Evolutionary conservation across 208 protist species (phyloP).

Genomic region (Herpetomonas samuelpessoai): DNA sequence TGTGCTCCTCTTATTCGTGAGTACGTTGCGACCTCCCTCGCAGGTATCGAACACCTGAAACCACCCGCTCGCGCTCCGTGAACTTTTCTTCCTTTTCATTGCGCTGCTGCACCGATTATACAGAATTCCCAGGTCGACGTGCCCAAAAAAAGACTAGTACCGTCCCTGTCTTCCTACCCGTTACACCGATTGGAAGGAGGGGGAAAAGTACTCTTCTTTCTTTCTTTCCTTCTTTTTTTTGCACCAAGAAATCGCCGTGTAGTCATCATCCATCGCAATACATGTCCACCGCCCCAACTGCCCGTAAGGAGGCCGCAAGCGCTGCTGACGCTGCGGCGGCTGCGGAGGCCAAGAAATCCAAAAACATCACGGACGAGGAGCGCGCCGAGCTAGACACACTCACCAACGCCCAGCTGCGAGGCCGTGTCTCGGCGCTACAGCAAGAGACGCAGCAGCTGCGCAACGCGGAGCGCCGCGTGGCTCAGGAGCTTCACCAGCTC

Average conservation of each 20-base stretch:
- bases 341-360: constrained; percentile 9
- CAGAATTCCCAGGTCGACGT: background rate
- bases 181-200: too few relatives aligned
- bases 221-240: too few relatives aligned
- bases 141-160: background rate
- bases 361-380: constrained; percentile 55
- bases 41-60: too few relatives aligned
- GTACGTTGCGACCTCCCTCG: too few relatives aligned
- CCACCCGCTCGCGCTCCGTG: too few relatives aligned
- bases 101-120: constrained; percentile 1
- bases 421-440: constrained; percentile 41
- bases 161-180: background rate
- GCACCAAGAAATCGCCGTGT: too few relatives aligned
- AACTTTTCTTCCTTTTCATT: constrained; percentile 3
- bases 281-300: too few relatives aligned
- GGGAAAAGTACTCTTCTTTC: too few relatives aligned
- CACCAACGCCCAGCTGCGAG: constrained; percentile 70
- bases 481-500: constrained; percentile 45
- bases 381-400: constrained; percentile 69
- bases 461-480: constrained; percentile 46
- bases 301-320: too few relatives aligned
- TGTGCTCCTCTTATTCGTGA: constrained; percentile 1
- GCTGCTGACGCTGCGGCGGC: constrained; percentile 24
- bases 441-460: constrained; percentile 74
- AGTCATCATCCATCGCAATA: too few relatives aligned